A percentile compares a stretch with the other conserved stretches of the same genome.
Conservation (phyloP, 2,329 filamentous ascomycete genomes). For the Apiospora sp. region DNA sequence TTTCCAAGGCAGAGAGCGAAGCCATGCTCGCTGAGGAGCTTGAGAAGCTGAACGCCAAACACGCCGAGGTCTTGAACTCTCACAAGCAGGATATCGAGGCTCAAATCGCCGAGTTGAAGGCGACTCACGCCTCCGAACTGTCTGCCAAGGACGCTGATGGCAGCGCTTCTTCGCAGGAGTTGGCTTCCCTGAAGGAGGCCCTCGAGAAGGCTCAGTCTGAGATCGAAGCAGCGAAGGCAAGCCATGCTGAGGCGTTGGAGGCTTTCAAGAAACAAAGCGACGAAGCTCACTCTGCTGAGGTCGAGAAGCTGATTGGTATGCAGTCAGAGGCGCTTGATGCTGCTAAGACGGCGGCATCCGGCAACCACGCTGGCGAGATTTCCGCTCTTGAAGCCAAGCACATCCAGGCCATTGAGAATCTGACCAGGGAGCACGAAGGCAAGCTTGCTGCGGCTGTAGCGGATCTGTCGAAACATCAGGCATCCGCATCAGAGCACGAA, state of each 20-base stretch:
- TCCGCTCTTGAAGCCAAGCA: conserved; percentile 52
- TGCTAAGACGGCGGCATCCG: conserved; percentile 50
- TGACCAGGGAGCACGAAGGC: conserved; percentile 46
- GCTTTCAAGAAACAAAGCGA: conserved; percentile 51
- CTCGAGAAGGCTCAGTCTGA: conserved; percentile 40
- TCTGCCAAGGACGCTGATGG: conserved; percentile 43
- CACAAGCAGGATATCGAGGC: conserved; percentile 51
- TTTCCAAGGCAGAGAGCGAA: conserved; percentile 52
- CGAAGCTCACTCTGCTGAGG: conserved; percentile 51
- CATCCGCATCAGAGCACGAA: conserved; percentile 42
- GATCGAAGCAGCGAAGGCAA: conserved; percentile 45
- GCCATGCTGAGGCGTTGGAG: conserved; percentile 47
- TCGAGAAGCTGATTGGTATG: conserved; percentile 54
- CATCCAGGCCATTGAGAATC: conserved; percentile 56
- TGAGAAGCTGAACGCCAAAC: conserved; percentile 47
- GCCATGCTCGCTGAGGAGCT: conserved; percentile 50
- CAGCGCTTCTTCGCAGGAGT: conserved; percentile 45
- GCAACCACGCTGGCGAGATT: conserved; percentile 38
- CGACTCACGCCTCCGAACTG: conserved; percentile 45
- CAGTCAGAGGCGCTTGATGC: conserved; percentile 55
- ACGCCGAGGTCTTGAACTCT: conserved; percentile 51
- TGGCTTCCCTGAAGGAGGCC: conserved; percentile 46
- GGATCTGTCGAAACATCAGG: conserved; percentile 43
- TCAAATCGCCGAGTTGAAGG: conserved; percentile 48
- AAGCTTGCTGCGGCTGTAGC: conserved; percentile 40